A percentile compares a stretch with the other conserved stretches of the same genome.
These are phyloP conservation scores for Trichoderma sp. DNA, from an alignment of 2,329 filamentous ascomycete genomes.

Conservation along the genomic window DNA sequence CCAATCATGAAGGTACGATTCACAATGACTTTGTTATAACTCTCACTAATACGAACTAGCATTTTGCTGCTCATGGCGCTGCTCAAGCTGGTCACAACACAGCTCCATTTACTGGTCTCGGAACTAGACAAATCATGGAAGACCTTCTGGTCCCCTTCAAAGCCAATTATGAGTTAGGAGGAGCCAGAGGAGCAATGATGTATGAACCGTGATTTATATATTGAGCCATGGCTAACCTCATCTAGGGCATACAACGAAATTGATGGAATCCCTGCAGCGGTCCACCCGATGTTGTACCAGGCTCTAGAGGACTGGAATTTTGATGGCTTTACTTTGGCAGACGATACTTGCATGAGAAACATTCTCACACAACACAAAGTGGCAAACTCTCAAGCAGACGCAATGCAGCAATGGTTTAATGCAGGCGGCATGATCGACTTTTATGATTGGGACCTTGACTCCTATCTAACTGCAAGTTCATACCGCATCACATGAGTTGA, in stretches of 20 bases:
- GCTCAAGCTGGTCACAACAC: conserved; percentile 3
- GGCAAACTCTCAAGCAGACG: conserved; percentile 10
- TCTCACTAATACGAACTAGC: background rate
- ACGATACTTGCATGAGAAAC: conserved; percentile 11
- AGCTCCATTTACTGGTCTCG: conserved; percentile 14
- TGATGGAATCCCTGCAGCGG: conserved; percentile 1
- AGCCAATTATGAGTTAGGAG: conserved; percentile 8
- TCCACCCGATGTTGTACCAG: conserved; percentile 3
- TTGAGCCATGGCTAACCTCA: background rate
- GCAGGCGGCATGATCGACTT: conserved; percentile 19
- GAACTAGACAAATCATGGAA: conserved; percentile 9
- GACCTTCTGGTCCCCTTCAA: conserved; percentile 14
- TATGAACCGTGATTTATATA: background rate
- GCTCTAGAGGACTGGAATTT: conserved; percentile 7
- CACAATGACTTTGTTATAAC: background rate
- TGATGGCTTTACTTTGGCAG: conserved; percentile 12
- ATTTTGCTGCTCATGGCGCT: conserved; percentile 5
- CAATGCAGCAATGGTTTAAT: conserved; percentile 18
- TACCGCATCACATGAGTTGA: background rate
- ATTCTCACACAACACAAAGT: conserved; percentile 13
- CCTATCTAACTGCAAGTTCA: background rate
- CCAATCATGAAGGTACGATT: conserved; percentile 16
- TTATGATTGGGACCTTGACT: conserved; percentile 16
- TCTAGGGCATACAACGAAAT: background rate
- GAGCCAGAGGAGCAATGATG: conserved; percentile 16